Base-by-base conservation (phyloP, 331 rosid genomes). In the Acacia pycnantha region DNA sequence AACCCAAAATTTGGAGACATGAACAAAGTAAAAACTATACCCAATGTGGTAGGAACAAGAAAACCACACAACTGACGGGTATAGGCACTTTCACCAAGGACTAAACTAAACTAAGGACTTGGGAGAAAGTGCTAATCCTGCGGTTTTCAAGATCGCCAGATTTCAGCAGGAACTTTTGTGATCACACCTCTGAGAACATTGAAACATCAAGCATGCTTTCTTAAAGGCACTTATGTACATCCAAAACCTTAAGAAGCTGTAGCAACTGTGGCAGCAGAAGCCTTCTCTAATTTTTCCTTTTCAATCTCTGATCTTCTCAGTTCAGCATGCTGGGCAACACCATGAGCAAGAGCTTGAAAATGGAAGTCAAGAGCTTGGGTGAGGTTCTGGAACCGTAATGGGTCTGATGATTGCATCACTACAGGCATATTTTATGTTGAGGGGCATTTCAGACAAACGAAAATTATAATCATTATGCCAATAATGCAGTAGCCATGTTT, bases 291-390 rank as follows among this genome's bases (percentile, higher is more conserved):
- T 67, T 84, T 91, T 80, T 93, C 99, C 84, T 92, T 95, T 84
- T 88, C 97, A 41, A 94, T 92, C 75, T 96, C 99, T n/a, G 79
- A 89, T 84, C 94, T 89, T 84, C 97, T 91, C 87, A 83, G 98
- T 70, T 92, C 97, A 22, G 99, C 98, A 70, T 96, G 99, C 88
- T 88, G 95, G 41, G 93, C 97, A 81, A 96, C 90, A 33, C 94
- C 94, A 77, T 92, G 83, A 19, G 99, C 99, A 69, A 94, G 88
- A 74, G 98, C 98, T 83, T 92, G 97, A 82, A 91, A 94, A 61
- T 88, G 93, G 82, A 94, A 87, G 87, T 94, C 98, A 0, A 96
- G 94, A 18, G 97, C 80, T 74, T 92, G 94, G 78, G 84, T 90
- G 53, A 96, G 99, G 82, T 69, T 91, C 88, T 89, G 97, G 84